Conservation (phyloP, 768 basidiomycete species). For the Coprinopsis cinerea region DNA sequence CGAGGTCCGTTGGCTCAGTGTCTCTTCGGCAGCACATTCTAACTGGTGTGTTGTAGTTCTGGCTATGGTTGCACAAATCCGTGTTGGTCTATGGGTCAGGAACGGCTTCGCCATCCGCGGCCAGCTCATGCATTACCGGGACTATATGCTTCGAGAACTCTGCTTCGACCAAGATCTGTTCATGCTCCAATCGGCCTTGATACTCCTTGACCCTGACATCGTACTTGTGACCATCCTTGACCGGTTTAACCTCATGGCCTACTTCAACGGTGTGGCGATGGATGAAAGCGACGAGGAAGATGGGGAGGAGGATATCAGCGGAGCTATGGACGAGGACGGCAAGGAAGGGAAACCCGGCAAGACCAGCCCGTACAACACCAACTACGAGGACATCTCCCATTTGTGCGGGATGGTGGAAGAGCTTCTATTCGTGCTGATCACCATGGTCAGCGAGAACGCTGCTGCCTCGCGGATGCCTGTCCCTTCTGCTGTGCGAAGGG, state of each 20-base stretch:
- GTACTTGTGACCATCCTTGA: slow-evolving; percentile 86
- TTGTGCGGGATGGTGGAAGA: slow-evolving; percentile 88
- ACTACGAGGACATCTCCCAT: slow-evolving; percentile 30
- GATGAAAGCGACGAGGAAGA: slow-evolving; percentile 60
- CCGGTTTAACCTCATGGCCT: slow-evolving; percentile 75
- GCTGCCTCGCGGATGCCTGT: slow-evolving; percentile 66
- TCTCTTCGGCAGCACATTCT: slow-evolving; percentile 2
- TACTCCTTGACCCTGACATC: slow-evolving; percentile 69
- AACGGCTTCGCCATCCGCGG: slow-evolving; percentile 96
- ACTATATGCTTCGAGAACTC: slow-evolving; percentile 90
- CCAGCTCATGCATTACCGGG: slow-evolving; percentile 92
- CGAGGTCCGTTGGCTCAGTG: too few relatives aligned
- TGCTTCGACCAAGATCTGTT: slow-evolving; percentile 95
- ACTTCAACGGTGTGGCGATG: slow-evolving; percentile 66
- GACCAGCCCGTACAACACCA: slow-evolving; percentile 28
- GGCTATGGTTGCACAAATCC: slow-evolving; percentile 90
- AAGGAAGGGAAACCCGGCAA: slow-evolving; percentile 1
- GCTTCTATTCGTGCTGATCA: slow-evolving; percentile 80
- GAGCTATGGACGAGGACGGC: not conserved
- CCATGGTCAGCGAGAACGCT: slow-evolving; percentile 76
- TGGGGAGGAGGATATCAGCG: not conserved
- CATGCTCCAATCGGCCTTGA: slow-evolving; percentile 80
- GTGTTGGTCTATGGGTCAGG: slow-evolving; percentile 94
- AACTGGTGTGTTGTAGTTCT: slow-evolving; percentile 45
- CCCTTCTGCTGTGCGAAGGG: slow-evolving; percentile 61